Evolutionary conservation across 371 early-diverging fungal genomes (phyloP).

Genomic region (Cokeromyces recurvatus): DNA sequence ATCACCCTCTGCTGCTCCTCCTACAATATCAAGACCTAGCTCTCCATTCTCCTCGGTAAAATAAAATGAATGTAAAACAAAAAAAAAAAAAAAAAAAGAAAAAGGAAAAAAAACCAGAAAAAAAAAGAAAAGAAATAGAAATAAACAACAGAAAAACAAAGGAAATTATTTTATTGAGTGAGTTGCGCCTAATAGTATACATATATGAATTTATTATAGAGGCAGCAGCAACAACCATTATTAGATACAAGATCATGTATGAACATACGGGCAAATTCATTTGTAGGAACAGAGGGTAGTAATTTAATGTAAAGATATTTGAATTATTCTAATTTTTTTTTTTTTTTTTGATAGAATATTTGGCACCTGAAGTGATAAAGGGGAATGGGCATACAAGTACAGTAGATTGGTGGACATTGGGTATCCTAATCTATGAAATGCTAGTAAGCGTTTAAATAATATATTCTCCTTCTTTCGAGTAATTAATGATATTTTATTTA

Average conservation of each 20-base stretch:
- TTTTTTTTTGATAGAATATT: conserved; percentile 84
- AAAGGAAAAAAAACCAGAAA: too few relatives aligned
- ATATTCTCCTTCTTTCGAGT: conserved; percentile 7
- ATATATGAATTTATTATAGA: background rate
- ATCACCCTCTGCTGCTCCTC: conserved; percentile 76
- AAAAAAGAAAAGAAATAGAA: too few relatives aligned
- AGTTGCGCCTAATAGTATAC: background rate
- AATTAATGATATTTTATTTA: background rate
- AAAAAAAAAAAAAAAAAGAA: background rate
- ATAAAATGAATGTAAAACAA: background rate
- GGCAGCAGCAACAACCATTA: conserved; percentile 41
- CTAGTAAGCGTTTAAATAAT: conserved; percentile 47
- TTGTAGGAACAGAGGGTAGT: conserved; percentile 87
- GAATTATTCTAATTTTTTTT: too few relatives aligned
- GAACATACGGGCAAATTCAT: conserved; percentile 81
- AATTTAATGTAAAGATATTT: too few relatives aligned
- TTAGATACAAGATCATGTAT: conserved; percentile 85
- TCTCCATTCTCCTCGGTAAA: conserved; percentile 47
- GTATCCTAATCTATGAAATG: conserved; percentile 95
- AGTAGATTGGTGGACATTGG: conserved; percentile 99
- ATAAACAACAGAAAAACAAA: too few relatives aligned
- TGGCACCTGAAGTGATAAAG: conserved; percentile 89
- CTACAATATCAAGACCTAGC: conserved; percentile 66
- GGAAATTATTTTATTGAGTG: too few relatives aligned
- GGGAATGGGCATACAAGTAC: conserved; percentile 82